phyloP scores from a whole-genome alignment of 768 basidiomycete species.

The Peribolospora baueri region DNA sequence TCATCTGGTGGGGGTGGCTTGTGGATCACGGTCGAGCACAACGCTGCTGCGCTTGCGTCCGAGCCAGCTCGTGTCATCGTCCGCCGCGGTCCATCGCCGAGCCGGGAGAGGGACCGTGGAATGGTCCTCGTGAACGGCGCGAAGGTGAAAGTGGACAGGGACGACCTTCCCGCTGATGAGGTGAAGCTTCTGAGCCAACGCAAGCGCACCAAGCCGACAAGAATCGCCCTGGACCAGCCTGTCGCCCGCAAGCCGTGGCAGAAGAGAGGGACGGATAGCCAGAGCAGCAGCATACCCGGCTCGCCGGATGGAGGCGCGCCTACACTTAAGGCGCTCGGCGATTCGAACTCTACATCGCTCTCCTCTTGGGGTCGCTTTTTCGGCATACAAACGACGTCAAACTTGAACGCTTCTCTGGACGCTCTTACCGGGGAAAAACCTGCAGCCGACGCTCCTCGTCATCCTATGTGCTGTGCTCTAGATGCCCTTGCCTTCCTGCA shows the following conservation, averaged over 20 bases:
- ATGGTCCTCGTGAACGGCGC: conserved; percentile 72
- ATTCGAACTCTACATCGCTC: too few relatives aligned
- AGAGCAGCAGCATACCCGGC: too few relatives aligned
- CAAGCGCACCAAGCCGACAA: conserved; percentile 61
- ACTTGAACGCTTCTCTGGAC: not conserved
- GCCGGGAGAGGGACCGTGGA: conserved; percentile 40
- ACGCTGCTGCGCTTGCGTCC: conserved; percentile 30
- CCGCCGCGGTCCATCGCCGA: not conserved
- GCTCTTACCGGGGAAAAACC: conserved; percentile 4
- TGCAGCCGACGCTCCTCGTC: conserved; percentile 1
- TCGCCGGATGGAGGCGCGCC: too few relatives aligned
- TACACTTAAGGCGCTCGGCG: too few relatives aligned
- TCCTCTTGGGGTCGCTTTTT: too few relatives aligned
- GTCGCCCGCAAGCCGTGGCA: conserved; percentile 13
- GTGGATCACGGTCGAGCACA: conserved; percentile 80
- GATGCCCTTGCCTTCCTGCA: conserved; percentile 62
- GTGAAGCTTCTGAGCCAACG: conserved; percentile 55
- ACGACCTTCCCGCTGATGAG: conserved; percentile 66
- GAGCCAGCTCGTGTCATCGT: conserved; percentile 4
- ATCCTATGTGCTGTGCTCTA: conserved; percentile 55
- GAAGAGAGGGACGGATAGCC: too few relatives aligned
- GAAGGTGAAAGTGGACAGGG: conserved; percentile 58
- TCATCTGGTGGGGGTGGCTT: conserved; percentile 71
- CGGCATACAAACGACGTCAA: conserved; percentile 10
- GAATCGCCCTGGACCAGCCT: conserved; percentile 83